Base-by-base conservation (phyloP, 164 flowering plant genomes). In the Vitis amurensis region DNA sequence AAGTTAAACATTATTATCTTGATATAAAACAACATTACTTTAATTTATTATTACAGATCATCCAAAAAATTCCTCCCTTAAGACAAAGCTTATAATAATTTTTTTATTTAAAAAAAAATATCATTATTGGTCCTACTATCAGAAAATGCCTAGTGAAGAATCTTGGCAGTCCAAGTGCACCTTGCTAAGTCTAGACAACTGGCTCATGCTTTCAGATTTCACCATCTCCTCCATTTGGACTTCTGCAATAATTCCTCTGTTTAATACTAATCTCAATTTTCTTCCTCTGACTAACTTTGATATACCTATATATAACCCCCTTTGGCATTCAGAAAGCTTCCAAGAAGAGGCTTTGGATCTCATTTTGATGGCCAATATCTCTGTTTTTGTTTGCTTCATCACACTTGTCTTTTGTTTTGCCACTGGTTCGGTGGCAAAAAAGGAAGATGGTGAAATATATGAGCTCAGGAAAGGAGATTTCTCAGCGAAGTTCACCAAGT, bases 401-500 rank as follows among this genome's bases (percentile, higher is more conserved):
- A 37, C 64, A 13, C 50, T 73, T 23, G 68, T 59, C 4, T 37
- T 71, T 11, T 65, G 31, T 15, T 56, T 68, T 5, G 57, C 50
- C 23, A 56, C 27, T 56, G 66, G 47, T 23, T 71, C 63, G 12
- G 59, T 10, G 11, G 68, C 74, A 16, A 61, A 51, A 27, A 4
- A 60, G 47, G 47, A 49, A 17, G 31, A 72, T 9, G 62, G 79
- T 14, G 82, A 75, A 61, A 19, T 84, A 0, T 91, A 79, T 71
- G 89, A 86, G 82, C 73, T 90, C 12, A 86, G 73, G 78, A 87
- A 71, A 44, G 97, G 91, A 1, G 60, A 84, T 73, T 73, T 94
- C 60, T 79, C 86, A 16, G 63, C 85, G 19, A 94, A 83, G 72
- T 55, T 94, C 75, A 88, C 97, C 11, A 86, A 89, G 61, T 92